These are phyloP conservation scores for Alternaria incomplexa DNA, from an alignment of 2,329 filamentous ascomycete genomes.

Conservation along the genomic window DNA sequence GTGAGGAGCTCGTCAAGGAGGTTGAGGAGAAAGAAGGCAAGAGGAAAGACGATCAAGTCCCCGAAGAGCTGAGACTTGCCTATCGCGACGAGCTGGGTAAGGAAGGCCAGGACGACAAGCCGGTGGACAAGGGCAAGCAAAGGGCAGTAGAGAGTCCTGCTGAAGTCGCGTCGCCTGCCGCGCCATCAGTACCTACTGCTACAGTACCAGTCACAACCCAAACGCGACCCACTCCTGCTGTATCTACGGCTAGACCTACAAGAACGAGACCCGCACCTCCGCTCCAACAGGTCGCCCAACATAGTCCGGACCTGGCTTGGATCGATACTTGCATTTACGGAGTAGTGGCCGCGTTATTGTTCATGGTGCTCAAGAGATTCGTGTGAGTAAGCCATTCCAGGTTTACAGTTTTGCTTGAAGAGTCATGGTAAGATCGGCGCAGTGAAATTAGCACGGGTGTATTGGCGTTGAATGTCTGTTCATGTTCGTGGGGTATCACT, in stretches of 20 bases:
- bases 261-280: slow-evolving; percentile 19
- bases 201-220: slow-evolving; percentile 2
- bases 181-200: slow-evolving; percentile 8
- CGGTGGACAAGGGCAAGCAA: slow-evolving; percentile 30
- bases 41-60: slow-evolving; percentile 54
- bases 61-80: slow-evolving; percentile 66
- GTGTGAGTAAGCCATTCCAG: neutral
- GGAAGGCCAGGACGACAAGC: slow-evolving; percentile 23
- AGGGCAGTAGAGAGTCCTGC: slow-evolving; percentile 13
- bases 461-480: neutral
- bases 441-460: neutral
- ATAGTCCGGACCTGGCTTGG: slow-evolving; percentile 66
- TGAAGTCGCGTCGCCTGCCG: neutral
- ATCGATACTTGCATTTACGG: slow-evolving; percentile 81
- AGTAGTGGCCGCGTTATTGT: slow-evolving; percentile 70
- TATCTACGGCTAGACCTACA: slow-evolving; percentile 15
- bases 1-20: slow-evolving; percentile 63
- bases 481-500: neutral
- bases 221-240: neutral
- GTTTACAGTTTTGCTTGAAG: neutral
- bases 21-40: slow-evolving; percentile 52
- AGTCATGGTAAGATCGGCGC: neutral
- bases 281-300: slow-evolving; percentile 33
- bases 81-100: slow-evolving; percentile 74
- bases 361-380: slow-evolving; percentile 67